These are phyloP conservation scores for Carex littledalei DNA, from an alignment of 176 grass and related monocot species.

Conservation along the genomic window DNA sequence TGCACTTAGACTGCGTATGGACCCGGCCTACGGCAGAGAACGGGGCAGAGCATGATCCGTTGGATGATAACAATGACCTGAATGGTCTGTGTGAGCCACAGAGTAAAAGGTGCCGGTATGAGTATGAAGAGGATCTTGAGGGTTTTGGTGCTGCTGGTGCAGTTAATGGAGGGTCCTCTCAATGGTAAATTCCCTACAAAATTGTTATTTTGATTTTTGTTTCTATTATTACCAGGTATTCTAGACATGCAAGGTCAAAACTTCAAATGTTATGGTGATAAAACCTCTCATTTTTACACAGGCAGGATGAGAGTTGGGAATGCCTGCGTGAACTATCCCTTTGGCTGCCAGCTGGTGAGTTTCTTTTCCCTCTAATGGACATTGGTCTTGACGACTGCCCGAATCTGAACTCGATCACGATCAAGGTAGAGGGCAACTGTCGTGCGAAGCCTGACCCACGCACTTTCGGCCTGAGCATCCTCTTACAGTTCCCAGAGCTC, in stretches of 20 bases:
- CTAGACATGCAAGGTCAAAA: no score
- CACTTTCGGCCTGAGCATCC: slow-evolving; percentile 53
- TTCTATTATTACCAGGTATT: neutral
- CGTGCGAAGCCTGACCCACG: slow-evolving; percentile 41
- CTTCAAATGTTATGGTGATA: neutral
- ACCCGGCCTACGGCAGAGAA: slow-evolving; percentile 8
- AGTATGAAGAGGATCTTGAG: slow-evolving; percentile 34
- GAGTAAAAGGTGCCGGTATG: slow-evolving; percentile 64
- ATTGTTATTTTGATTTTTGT: neutral
- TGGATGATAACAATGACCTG: slow-evolving; percentile 30
- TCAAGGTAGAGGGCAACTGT: slow-evolving; percentile 93
- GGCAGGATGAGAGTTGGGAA: slow-evolving; percentile 45
- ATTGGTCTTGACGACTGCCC: slow-evolving; percentile 63
- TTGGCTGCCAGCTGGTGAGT: slow-evolving; percentile 71
- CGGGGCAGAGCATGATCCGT: slow-evolving; percentile 10
- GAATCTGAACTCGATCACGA: slow-evolving; percentile 60
- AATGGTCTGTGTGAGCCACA: slow-evolving; percentile 30
- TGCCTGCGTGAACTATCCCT: slow-evolving; percentile 67
- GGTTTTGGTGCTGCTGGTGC: neutral
- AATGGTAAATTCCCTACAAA: slow-evolving; percentile 6
- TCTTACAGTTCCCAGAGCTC: slow-evolving; percentile 47
- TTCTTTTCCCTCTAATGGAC: slow-evolving; percentile 51
- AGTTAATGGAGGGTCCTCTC: neutral
- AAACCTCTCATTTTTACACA: neutral
- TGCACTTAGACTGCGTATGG: slow-evolving; percentile 86